Conservation (phyloP, 1,284 basidiomycete genomes). For the Porodaedalea pini region DNA sequence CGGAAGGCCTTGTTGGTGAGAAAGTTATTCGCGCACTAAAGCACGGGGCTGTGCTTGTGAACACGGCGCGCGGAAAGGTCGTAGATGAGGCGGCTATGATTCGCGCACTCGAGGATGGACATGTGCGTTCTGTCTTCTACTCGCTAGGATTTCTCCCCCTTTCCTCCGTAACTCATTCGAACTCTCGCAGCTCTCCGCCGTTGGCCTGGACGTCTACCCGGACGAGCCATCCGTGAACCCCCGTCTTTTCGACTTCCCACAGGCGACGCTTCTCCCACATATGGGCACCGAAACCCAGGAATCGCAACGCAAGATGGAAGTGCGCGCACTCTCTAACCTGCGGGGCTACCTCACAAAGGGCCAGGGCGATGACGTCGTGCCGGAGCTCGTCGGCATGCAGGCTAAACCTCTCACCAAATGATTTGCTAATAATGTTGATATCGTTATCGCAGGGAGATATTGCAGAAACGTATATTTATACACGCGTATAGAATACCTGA, state of each 20-base stretch:
- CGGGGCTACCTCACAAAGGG: slow-evolving; percentile 63
- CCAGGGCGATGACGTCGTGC: slow-evolving; percentile 60
- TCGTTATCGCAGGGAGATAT: too few species aligned
- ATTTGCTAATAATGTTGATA: too few species aligned
- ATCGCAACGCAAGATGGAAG: slow-evolving; percentile 79
- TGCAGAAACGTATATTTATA: too few species aligned
- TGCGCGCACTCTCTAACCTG: slow-evolving; percentile 70
- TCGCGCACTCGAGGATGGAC: slow-evolving; percentile 79
- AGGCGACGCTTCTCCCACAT: slow-evolving; percentile 83
- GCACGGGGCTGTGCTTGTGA: slow-evolving; percentile 78
- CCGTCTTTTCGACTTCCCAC: slow-evolving; percentile 72
- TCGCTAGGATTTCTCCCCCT: neutral
- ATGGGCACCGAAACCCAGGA: slow-evolving; percentile 88
- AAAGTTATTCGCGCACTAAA: slow-evolving; percentile 79
- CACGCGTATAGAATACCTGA: too few species aligned
- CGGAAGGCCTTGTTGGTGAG: slow-evolving; percentile 73
- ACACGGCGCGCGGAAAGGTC: slow-evolving; percentile 88
- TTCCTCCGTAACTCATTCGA: neutral
- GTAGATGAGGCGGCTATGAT: slow-evolving; percentile 87
- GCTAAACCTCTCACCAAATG: slow-evolving; percentile 6
- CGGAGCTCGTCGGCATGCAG: slow-evolving; percentile 47
- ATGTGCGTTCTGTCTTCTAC: slow-evolving; percentile 49
- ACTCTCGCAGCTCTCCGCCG: slow-evolving; percentile 62
- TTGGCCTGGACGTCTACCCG: slow-evolving; percentile 89
- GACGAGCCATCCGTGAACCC: slow-evolving; percentile 86